Evolutionary conservation across 208 protist genomes (phyloP), one percentile per base, ranked within the genome.

Genomic region (Trypanosoma mega): DNA sequence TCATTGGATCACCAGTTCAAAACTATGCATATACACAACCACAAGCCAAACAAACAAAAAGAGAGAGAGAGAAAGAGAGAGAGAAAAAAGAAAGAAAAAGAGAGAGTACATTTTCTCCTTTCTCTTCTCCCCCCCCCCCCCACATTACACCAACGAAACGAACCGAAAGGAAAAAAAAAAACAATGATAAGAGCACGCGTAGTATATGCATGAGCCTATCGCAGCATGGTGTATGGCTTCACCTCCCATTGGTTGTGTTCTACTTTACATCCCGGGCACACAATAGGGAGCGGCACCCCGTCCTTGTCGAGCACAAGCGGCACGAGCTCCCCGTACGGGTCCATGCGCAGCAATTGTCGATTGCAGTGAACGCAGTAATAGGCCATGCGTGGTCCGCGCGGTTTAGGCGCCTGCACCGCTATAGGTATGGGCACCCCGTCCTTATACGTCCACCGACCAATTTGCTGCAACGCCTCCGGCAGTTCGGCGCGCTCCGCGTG

Each of bases 361-460:
- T 74, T 47, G 63, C 88, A 94, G 37, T 61, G 75, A 0, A 73
- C 68, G 58, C 88, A 95, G 69, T 87, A 91, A 61, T 85, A 89
- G n/a, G 78, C 75, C 46, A 70, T 68, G 20, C 31, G 62, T n/a
- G 24, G 12, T 16, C 39, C 55, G 36, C 39, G 45, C 11, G 21
- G n/a, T 27, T 20, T 36, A n/a, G 47, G 43, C 18, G 45, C 44
- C 8, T 24, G 7, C 8, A 20, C 18, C 34, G 21, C 41, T 7
- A 23, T 21, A 14, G 37, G 14, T 8, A 68, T 5, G 18, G 20
- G 8, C 11, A 36, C 72, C 23, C 51, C 52, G 5, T 69, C 64
- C 31, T 49, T 47, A 20, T 45, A 58, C 27, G 45, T 53, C 47
- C 39, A 45, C n/a, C 30, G n/a, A 2, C 58, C 60, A 63, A 78